Conservation (phyloP, 768 basidiomycete genomes). For the Amanita phalloides region DNA sequence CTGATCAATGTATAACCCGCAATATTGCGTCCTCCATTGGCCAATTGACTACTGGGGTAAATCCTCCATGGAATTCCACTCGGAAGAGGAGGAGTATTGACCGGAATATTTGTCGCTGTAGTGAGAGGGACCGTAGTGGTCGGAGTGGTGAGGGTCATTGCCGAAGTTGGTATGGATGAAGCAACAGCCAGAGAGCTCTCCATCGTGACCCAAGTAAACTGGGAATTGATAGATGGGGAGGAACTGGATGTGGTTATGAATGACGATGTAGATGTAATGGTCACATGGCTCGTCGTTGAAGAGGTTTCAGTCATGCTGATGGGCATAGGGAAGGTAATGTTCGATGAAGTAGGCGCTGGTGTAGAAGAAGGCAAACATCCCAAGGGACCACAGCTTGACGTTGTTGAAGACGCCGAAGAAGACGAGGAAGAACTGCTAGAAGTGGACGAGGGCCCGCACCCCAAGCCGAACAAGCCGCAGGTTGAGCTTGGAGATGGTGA, state of each 20-base stretch:
- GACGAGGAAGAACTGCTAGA: background rate
- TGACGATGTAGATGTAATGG: background rate
- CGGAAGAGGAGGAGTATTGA: conserved; percentile 36
- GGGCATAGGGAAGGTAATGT: conserved; percentile 12
- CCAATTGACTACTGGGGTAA: conserved; percentile 27
- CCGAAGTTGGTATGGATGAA: conserved; percentile 18
- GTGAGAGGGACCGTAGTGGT: conserved; percentile 22
- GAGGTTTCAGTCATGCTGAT: conserved; percentile 1
- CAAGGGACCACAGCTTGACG: background rate
- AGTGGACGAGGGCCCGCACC: no score
- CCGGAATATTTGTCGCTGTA: conserved; percentile 14
- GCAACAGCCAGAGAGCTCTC: conserved; percentile 30
- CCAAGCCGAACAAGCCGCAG: no score
- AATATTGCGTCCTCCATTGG: conserved; percentile 17
- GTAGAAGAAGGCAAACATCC: background rate
- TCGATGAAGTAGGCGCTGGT: conserved; percentile 1
- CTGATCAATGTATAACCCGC: conserved; percentile 42
- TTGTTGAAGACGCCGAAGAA: background rate
- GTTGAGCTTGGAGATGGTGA: background rate
- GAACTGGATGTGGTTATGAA: conserved; percentile 1
- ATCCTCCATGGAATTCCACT: conserved; percentile 51
- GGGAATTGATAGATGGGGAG: conserved; percentile 21
- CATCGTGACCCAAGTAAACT: conserved; percentile 33
- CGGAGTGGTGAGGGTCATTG: conserved; percentile 22
- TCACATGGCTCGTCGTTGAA: conserved; percentile 12